phyloP scores from a whole-genome alignment of 2,329 filamentous ascomycete species.

The Fusarium veterinarium region DNA sequence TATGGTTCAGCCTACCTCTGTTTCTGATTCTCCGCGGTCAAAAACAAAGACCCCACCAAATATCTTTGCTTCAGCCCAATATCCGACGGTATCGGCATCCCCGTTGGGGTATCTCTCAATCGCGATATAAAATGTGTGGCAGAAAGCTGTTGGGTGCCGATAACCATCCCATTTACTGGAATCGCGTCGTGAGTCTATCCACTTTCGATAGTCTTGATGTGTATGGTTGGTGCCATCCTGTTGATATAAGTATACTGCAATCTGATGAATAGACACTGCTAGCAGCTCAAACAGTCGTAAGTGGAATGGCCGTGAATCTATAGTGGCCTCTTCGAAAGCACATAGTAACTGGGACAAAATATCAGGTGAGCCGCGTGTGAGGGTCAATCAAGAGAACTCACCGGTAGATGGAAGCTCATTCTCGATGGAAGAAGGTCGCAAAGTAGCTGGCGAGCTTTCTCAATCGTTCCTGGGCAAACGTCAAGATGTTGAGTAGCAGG shows the following conservation, averaged over 20 bases:
- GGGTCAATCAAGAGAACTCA: neutral
- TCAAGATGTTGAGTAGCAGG: neutral
- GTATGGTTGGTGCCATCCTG: neutral
- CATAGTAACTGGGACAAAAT: neutral
- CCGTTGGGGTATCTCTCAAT: slow-evolving; percentile 10
- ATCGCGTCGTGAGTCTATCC: neutral
- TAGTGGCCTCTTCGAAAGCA: neutral
- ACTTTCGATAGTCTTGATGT: neutral
- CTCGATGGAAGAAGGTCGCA: neutral
- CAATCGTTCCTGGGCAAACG: slow-evolving; percentile 2
- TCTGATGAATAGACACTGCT: slow-evolving; percentile 6
- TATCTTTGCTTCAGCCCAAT: slow-evolving; percentile 30
- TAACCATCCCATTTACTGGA: neutral
- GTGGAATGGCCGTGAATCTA: neutral
- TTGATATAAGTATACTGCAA: neutral
- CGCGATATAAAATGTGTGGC: neutral
- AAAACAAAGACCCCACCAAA: slow-evolving; percentile 26
- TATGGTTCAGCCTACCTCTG: neutral
- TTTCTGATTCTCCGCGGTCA: slow-evolving; percentile 13
- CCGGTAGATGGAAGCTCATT: neutral
- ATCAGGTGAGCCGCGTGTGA: fast-evolving
- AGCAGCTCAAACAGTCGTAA: slow-evolving; percentile 18
- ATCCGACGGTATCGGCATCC: slow-evolving; percentile 6
- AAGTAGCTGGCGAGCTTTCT: neutral
- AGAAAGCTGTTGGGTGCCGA: slow-evolving; percentile 6